Evolutionary conservation across 371 early-diverging fungal genomes (phyloP).

Genomic region (Mucor lusitanicus): DNA sequence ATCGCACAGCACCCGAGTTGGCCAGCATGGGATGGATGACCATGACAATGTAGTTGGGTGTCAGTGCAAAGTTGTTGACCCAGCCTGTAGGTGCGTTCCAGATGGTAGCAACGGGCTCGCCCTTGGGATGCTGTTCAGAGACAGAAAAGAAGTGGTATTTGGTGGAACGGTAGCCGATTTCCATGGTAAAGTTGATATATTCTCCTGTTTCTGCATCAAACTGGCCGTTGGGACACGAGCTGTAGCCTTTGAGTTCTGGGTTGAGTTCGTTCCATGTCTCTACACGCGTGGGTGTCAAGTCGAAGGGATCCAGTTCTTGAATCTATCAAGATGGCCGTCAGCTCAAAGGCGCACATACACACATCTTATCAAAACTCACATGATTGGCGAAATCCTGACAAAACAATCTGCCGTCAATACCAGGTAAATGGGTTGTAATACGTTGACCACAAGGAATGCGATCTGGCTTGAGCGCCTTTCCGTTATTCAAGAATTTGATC

Average conservation of each 20-base stretch:
- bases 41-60: constrained; percentile 71
- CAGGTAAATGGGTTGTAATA: constrained; percentile 51
- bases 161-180: constrained; percentile 65
- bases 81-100: constrained; percentile 61
- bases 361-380: constrained; percentile 25
- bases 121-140: constrained; percentile 63
- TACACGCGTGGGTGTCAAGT: constrained; percentile 68
- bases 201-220: constrained; percentile 71
- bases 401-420: constrained; percentile 59
- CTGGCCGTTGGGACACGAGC: constrained; percentile 71
- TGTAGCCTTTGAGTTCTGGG: constrained; percentile 68
- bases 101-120: constrained; percentile 65
- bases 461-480: constrained; percentile 52
- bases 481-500: constrained; percentile 58
- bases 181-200: constrained; percentile 75
- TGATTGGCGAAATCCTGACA: constrained; percentile 64
- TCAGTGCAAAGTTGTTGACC: constrained; percentile 75
- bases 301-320: constrained; percentile 76
- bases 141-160: constrained; percentile 69
- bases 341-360: too few species aligned
- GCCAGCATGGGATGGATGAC: constrained; percentile 59
- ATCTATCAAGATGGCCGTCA: constrained; percentile 37
- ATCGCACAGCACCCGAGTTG: constrained; percentile 65
- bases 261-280: constrained; percentile 70
- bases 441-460: constrained; percentile 62